phyloP scores from a whole-genome alignment of 305 asterid genomes.

The Euphrasia arctica region DNA sequence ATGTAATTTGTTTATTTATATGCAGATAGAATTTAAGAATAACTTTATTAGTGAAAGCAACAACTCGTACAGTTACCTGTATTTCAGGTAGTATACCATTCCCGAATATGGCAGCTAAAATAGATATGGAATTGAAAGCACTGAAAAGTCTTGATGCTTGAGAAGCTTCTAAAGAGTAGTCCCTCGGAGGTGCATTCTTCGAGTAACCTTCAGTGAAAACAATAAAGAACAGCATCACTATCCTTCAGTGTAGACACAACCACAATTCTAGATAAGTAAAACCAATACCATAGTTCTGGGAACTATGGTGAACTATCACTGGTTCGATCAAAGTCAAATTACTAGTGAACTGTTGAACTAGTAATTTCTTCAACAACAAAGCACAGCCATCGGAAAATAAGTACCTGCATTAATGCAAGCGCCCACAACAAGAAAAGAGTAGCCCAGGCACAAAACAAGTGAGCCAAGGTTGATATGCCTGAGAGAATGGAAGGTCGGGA shows the following conservation, averaged over 20 bases:
- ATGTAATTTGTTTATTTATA: too few relatives aligned
- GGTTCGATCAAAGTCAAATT: too few relatives aligned
- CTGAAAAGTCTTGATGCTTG: constrained; percentile 56
- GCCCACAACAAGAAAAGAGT: constrained; percentile 79
- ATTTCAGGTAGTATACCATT: constrained; percentile 95
- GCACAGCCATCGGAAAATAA: neutral
- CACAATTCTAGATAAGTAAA: too few relatives aligned
- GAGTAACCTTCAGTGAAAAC: constrained; percentile 45
- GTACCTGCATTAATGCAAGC: constrained; percentile 84
- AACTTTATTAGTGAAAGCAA: neutral
- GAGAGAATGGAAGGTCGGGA: constrained; percentile 94
- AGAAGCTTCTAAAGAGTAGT: constrained; percentile 69
- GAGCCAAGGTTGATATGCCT: constrained; percentile 80
- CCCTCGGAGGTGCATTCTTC: constrained; percentile 64
- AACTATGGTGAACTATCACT: too few relatives aligned
- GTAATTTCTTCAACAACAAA: neutral
- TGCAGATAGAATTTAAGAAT: neutral
- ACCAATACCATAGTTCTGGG: too few relatives aligned
- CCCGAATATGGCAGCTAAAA: constrained; percentile 89
- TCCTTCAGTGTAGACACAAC: neutral
- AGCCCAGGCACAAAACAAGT: constrained; percentile 76
- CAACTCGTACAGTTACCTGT: constrained; percentile 45
- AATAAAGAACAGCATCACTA: constrained; percentile 20
- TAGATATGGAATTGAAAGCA: constrained; percentile 85
- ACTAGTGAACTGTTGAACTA: too few relatives aligned